Percentiles rank a stretch among this genome's conserved stretches.
These are phyloP conservation scores for Akanthomyces uredinophilus DNA, from an alignment of 2,329 filamentous ascomycete genomes.

Conservation along the genomic window DNA sequence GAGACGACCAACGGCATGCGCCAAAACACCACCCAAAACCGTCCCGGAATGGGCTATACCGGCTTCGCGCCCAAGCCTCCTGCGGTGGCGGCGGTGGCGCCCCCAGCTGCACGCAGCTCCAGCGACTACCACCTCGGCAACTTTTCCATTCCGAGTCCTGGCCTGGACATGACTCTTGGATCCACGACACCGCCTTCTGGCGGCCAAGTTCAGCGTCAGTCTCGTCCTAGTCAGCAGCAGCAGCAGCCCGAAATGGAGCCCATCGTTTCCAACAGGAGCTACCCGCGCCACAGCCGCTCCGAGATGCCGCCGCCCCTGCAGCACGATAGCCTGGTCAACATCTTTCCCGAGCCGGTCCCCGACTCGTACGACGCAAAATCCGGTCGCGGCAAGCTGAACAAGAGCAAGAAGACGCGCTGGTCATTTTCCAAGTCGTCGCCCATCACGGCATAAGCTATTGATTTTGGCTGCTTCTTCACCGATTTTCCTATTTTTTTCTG, in stretches of 20 bases:
- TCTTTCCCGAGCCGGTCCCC: conserved; percentile 15
- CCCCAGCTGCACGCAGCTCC: not conserved
- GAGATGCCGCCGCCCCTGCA: conserved; percentile 9
- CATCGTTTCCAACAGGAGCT: conserved; percentile 22
- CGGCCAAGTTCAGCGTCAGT: not conserved
- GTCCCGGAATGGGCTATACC: not conserved
- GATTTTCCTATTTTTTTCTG: not conserved
- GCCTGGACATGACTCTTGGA: not conserved
- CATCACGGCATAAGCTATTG: conserved; percentile 23
- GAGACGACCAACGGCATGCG: not conserved
- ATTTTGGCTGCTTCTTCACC: not conserved
- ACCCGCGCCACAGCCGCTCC: conserved; percentile 9
- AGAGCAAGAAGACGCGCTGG: conserved; percentile 29
- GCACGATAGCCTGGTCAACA: conserved; percentile 13
- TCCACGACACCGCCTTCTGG: not conserved
- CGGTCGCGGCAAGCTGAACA: conserved; percentile 3
- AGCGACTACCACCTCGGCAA: not conserved
- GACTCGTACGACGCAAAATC: conserved; percentile 2
- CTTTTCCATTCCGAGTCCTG: not conserved
- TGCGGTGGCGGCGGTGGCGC: not conserved
- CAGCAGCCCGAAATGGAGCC: conserved; percentile 25
- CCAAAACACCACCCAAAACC: not conserved
- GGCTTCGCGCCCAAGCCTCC: not conserved
- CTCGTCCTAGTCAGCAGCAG: not conserved
- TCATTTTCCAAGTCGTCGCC: conserved; percentile 23